Conservation (phyloP, 345 rosid genomes). For the Acer yangbiense region DNA sequence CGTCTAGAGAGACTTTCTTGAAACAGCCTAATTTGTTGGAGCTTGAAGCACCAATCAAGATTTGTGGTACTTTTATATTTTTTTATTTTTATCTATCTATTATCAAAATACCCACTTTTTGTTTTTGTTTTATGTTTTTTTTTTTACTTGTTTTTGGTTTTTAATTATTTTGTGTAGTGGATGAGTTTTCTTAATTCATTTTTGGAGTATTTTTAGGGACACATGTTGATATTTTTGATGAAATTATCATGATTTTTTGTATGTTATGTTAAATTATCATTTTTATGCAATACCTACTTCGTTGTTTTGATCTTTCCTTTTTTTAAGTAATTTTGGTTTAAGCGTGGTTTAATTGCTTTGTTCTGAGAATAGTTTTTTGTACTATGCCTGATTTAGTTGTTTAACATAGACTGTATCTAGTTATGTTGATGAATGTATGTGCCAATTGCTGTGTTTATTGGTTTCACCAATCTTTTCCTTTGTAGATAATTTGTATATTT, state of each 20-base stretch:
- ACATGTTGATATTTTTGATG: background rate
- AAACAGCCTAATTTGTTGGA: conserved; percentile 72
- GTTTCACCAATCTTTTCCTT: background rate
- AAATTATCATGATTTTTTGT: background rate
- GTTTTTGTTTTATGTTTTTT: background rate
- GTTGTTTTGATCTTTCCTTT: background rate
- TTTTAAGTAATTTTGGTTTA: background rate
- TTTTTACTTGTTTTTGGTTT: background rate
- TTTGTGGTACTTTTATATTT: conserved; percentile 51
- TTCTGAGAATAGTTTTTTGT: background rate
- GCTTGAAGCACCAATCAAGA: conserved; percentile 83
- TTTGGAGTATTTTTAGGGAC: too few species aligned
- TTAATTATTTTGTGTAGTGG: background rate
- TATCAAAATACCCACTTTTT: background rate
- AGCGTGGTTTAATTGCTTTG: background rate
- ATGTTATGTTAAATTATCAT: background rate
- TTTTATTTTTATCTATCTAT: background rate
- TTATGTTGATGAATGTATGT: background rate
- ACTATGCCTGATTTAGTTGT: background rate
- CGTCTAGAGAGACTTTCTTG: conserved; percentile 59
- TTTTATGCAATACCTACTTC: background rate
- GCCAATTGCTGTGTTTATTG: background rate
- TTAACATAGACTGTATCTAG: background rate
- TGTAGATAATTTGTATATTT: background rate
- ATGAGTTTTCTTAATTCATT: background rate